These are phyloP conservation scores for Globisporangium mamillatum DNA, from an alignment of 352 stramenopile species.

Conservation along the genomic window DNA sequence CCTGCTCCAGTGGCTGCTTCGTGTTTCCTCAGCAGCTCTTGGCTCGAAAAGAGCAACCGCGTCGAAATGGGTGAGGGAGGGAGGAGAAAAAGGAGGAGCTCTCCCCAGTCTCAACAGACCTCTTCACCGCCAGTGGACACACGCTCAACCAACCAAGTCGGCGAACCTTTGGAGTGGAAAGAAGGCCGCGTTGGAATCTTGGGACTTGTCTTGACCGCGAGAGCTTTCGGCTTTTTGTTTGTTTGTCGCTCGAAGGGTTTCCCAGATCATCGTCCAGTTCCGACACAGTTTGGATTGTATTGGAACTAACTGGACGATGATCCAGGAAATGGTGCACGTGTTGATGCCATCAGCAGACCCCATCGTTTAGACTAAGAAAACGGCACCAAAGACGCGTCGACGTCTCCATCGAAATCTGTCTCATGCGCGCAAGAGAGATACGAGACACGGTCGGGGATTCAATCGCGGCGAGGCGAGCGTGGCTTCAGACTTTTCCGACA, in stretches of 20 bases:
- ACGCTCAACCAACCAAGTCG: not conserved
- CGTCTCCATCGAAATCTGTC: not conserved
- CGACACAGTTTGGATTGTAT: too few relatives aligned
- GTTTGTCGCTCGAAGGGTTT: too few relatives aligned
- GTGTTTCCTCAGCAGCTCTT: not conserved
- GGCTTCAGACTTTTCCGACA: too few relatives aligned
- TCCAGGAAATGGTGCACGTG: not conserved
- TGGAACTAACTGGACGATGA: not conserved
- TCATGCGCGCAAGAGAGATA: not conserved
- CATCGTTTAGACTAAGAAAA: not conserved
- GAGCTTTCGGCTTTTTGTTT: too few relatives aligned
- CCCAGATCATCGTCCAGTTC: too few relatives aligned
- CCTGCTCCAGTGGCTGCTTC: not conserved
- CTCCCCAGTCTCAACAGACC: not conserved
- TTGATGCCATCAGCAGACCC: not conserved
- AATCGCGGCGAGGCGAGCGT: too few relatives aligned
- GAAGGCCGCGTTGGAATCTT: not conserved
- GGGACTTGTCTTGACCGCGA: too few relatives aligned
- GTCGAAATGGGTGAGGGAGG: slow-evolving; percentile 1
- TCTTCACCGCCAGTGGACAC: not conserved
- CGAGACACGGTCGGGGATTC: not conserved
- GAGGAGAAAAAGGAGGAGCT: slow-evolving; percentile 1
- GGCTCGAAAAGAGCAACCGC: not conserved
- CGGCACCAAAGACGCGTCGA: not conserved
- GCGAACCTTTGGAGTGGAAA: not conserved